phyloP scores from a whole-genome alignment of 1,284 basidiomycete species.

The Phlebopus sp. region DNA sequence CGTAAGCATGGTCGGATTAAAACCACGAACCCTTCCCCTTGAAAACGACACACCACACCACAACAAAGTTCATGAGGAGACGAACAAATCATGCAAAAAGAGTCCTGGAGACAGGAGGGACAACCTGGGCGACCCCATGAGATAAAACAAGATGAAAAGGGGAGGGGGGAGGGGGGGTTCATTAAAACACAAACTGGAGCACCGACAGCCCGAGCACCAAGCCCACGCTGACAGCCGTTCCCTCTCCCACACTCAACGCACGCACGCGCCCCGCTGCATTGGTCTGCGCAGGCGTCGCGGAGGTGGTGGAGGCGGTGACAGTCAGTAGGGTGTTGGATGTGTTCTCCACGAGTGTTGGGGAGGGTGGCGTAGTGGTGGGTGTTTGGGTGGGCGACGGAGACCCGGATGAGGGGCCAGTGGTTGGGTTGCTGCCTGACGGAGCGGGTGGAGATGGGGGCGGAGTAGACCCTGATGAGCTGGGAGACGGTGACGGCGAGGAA shows the following conservation, averaged over 20 bases:
- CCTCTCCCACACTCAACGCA: slow-evolving; percentile 7
- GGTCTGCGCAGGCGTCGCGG: slow-evolving; percentile 15
- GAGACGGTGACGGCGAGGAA: slow-evolving; percentile 1
- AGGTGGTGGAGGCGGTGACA: slow-evolving; percentile 1
- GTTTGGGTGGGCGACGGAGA: not conserved
- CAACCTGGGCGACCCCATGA: slow-evolving; percentile 6
- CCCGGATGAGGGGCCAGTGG: not conserved
- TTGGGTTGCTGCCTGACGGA: not conserved
- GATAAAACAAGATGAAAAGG: slow-evolving; percentile 10
- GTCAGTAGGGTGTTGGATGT: slow-evolving; percentile 10
- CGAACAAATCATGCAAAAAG: slow-evolving; percentile 7
- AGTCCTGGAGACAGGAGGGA: not conserved
- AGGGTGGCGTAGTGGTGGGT: not conserved
- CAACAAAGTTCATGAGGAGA: slow-evolving; percentile 17
- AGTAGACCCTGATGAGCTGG: slow-evolving; percentile 3
- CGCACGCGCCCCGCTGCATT: slow-evolving; percentile 27
- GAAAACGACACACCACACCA: not conserved
- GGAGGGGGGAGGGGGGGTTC: slow-evolving; percentile 7
- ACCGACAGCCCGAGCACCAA: slow-evolving; percentile 9
- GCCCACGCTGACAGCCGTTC: slow-evolving; percentile 12
- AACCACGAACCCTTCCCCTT: too few species aligned
- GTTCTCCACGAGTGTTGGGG: not conserved
- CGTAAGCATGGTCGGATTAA: too few species aligned
- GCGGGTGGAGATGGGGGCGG: slow-evolving; percentile 1
- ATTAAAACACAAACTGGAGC: slow-evolving; percentile 21